Percentiles rank a stretch among this genome's conserved stretches.
These are phyloP conservation scores for Irpex lacteus DNA, from an alignment of 1,284 basidiomycete genomes.

Conservation along the genomic window DNA sequence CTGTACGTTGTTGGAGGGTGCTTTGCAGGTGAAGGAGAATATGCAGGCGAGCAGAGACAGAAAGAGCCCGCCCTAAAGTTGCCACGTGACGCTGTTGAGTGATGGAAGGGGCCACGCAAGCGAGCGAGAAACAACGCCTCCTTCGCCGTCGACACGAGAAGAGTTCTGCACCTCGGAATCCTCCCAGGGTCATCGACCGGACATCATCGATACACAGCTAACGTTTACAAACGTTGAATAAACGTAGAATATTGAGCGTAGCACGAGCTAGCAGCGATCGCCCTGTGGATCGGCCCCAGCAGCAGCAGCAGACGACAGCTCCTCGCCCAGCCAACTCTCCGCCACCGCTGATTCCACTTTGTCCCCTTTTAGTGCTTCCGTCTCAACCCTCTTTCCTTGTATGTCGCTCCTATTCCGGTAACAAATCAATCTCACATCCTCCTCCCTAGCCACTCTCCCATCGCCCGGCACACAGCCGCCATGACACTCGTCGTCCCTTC, in stretches of 20 bases:
- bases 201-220: background rate
- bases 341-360: background rate
- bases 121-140: background rate
- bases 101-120: slow-evolving; percentile 5
- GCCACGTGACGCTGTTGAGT: slow-evolving; percentile 14
- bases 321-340: background rate
- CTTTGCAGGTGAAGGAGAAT: background rate
- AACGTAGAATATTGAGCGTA: background rate
- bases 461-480: background rate
- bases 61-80: slow-evolving; percentile 7
- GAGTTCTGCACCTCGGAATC: background rate
- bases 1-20: background rate
- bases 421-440: slow-evolving; percentile 1
- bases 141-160: slow-evolving; percentile 1
- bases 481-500: slow-evolving; percentile 18
- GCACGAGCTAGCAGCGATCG: no score
- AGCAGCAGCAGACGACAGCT: background rate
- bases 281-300: background rate
- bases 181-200: background rate
- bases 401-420: background rate
- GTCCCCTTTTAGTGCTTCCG: background rate
- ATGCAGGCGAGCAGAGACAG: background rate
- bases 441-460: background rate
- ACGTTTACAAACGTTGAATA: background rate
- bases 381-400: background rate